Evolutionary conservation across 1,284 basidiomycete genomes (phyloP).

Genomic region (Sphaerobolus stellatus): DNA sequence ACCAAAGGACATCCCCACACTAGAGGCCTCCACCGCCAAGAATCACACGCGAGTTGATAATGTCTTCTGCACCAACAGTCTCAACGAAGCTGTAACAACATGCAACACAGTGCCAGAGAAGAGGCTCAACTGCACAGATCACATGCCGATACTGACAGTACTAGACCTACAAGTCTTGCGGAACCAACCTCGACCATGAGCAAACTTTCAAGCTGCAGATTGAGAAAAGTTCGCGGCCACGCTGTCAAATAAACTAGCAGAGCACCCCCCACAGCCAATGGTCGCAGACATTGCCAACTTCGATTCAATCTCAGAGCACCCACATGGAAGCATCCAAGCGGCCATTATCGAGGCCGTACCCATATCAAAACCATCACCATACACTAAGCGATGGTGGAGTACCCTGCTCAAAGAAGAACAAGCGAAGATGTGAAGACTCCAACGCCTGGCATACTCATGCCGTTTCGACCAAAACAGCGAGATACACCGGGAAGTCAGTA

Average conservation of each 20-base stretch:
- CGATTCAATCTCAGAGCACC: constrained; percentile 4
- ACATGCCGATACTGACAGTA: constrained; percentile 28
- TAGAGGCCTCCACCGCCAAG: constrained; percentile 20
- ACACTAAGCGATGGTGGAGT: constrained; percentile 29
- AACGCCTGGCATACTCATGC: constrained; percentile 14
- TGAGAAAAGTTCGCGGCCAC: constrained; percentile 23
- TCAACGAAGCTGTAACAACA: constrained; percentile 15
- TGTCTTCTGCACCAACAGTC: constrained; percentile 25
- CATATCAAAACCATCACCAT: constrained; percentile 19
- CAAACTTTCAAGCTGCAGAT: constrained; percentile 25
- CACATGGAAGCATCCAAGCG: constrained; percentile 15
- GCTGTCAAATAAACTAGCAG: constrained; percentile 12
- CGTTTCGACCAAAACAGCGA: constrained; percentile 20
- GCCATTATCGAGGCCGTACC: constrained; percentile 27
- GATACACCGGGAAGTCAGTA: constrained; percentile 8
- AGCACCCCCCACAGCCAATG: not conserved
- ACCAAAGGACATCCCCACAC: constrained; percentile 25
- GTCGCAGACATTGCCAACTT: constrained; percentile 10
- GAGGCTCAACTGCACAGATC: constrained; percentile 28
- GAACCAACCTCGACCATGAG: not conserved
- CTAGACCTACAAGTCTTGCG: constrained; percentile 22
- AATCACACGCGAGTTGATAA: constrained; percentile 35
- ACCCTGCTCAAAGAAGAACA: constrained; percentile 22
- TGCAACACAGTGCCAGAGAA: constrained; percentile 19
- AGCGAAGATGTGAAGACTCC: constrained; percentile 15